Base-by-base conservation (phyloP, 768 basidiomycete species). In the Rhodotorula graminis region DNA sequence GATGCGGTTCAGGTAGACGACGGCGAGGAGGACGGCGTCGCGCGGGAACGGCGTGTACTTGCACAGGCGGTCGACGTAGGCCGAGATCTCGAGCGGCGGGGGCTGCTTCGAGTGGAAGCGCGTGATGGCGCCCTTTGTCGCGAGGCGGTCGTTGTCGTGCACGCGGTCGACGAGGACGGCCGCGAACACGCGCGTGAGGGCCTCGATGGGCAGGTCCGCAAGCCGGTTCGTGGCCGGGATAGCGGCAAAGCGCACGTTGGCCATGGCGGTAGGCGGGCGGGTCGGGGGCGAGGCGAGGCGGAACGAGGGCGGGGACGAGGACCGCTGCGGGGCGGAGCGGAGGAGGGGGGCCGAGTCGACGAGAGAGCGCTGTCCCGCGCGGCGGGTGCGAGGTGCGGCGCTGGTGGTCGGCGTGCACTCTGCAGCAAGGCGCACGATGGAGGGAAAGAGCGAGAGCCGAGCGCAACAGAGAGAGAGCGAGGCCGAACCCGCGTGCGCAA, bases 1-100 rank as follows among this genome's bases (percentile, higher is more conserved):
- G 52, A 78, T 70, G 29, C 75, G 68, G 65, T 78, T 72, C 57
- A 78, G 62, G 69, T 76, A 78, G 55, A 76, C 66, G 31, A 71
- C 53, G 37, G 70, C 71, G 31, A 78, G 65, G 19, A 78, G 37
- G n/a, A 78, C 6, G 53, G 75, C 73, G 59, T 78, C 77, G 6
- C 73, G 65, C 21, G 75, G 73, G 63, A 68, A 73, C 25, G 77
- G 77, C 11, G 74, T 74, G 62, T 65, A 70, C n/a, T 69, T 55
- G 1, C 61, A 61, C 37, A 78, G 55, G 19, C 77, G 23, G 1
- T 50, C 29, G 25, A 72, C 58, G 61, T 72, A 72, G 2, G 59
- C 55, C 14, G n/a, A 3, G 27, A 60, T 50, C 23, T 33, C 50
- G n/a, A 72, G 57, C 15, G 71, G 71, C 15, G 71, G 71, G 1